These are phyloP conservation scores for Magnusiomyces paraingens DNA, from an alignment of 1,139 yeast species.

Conservation along the genomic window DNA sequence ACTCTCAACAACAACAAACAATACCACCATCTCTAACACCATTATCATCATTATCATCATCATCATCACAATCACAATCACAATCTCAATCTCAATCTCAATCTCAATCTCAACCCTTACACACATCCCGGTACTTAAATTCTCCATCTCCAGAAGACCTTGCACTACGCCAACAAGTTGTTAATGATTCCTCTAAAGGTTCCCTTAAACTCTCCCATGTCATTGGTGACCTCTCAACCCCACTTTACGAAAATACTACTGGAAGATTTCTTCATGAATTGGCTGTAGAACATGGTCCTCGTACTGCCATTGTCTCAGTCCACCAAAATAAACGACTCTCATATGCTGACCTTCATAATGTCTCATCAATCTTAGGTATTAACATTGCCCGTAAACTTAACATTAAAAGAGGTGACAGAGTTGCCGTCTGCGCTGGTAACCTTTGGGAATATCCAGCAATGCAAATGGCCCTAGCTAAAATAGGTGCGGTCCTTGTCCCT, in stretches of 20 bases:
- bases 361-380: constrained; percentile 22
- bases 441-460: constrained; percentile 31
- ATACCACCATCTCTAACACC: too few species aligned
- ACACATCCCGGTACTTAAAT: neutral
- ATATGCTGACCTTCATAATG: constrained; percentile 23
- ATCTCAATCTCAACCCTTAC: too few species aligned
- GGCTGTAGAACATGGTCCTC: constrained; percentile 19
- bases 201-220: constrained; percentile 17
- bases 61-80: too few species aligned
- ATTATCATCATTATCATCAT: too few species aligned
- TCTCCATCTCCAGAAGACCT: constrained; percentile 6
- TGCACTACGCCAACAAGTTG: constrained; percentile 1
- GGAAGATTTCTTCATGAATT: constrained; percentile 21
- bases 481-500: constrained; percentile 32
- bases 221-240: constrained; percentile 23
- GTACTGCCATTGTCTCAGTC: constrained; percentile 26
- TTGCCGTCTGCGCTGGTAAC: constrained; percentile 32
- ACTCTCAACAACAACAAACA: too few species aligned
- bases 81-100: too few species aligned
- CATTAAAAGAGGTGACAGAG: constrained; percentile 27
- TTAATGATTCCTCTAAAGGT: neutral
- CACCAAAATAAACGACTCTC: constrained; percentile 25
- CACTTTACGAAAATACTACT: constrained; percentile 21
- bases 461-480: constrained; percentile 29
- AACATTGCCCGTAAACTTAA: constrained; percentile 22